Base-by-base conservation (phyloP, 345 rosid genomes). In the Alliaria petiolata region DNA sequence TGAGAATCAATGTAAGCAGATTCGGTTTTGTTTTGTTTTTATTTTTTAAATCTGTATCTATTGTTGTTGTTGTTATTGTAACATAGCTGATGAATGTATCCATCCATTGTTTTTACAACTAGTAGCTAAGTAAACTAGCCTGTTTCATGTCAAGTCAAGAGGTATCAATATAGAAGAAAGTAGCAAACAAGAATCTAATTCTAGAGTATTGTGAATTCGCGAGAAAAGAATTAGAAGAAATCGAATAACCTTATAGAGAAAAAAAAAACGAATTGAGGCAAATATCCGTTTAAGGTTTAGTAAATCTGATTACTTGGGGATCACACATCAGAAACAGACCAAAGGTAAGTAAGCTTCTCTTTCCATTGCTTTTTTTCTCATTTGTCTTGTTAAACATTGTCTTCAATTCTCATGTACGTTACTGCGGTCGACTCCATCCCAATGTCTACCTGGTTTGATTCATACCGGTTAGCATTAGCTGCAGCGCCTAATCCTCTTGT, bases 391-490 rank as follows among this genome's bases (percentile, higher is more conserved):
- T 79, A 75, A 89, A 85, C 84, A 91, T 20, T 42, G 76, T 60
- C 76, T 91, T 89, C 85, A n/a, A n/a, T n/a, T n/a, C n/a, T 93
- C 97, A 58, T 65, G 82, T 20, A 97, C 96, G 61, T 33, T 91
- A 63, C 96, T 93, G 38, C 92, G 92, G 65, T 91, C 95, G 2
- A 93, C 92, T 3, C 97, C 97, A 79, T 93, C 98, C 98, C 98
- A 93, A 45, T 91, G 98, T 69, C 96, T 84, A 73, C 97, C 98
- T 1, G 98, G 95, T 81, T 70, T 84, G 62, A 93, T 87, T 34
- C 92, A 54, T 93, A 91, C 40, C 89, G 81, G 76, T 93, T 93
- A 12, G 43, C 42, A 38, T 38, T 38, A 9, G 89, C 80, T 45
- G 93, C 88, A 43, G 95, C 88, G 11, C 86, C 91, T 43, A 87